Percentiles rank a stretch among this genome's conserved stretches.
Conservation (phyloP, 2,329 filamentous ascomycete genomes). For the Clonostachys rhizophaga region DNA sequence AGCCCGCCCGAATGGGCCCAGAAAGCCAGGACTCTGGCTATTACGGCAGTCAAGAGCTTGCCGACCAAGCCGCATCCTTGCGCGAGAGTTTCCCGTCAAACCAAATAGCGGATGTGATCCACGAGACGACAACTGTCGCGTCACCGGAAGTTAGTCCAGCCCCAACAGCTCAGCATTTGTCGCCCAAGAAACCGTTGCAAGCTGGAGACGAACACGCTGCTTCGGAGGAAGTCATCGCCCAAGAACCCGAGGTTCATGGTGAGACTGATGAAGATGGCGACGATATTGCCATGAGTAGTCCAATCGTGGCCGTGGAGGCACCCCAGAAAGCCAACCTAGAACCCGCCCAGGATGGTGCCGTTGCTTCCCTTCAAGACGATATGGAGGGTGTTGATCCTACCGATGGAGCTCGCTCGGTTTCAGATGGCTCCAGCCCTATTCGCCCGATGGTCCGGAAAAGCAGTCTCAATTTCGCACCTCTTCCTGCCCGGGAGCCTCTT, state of each 20-base stretch:
- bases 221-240: background rate
- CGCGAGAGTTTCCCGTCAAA: slow-evolving; percentile 10
- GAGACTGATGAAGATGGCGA: too few relatives aligned
- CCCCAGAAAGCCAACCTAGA: too few relatives aligned
- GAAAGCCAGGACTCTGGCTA: slow-evolving; percentile 60
- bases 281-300: too few relatives aligned
- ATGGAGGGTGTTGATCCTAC: background rate
- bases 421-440: slow-evolving; percentile 69
- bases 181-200: background rate
- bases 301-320: too few relatives aligned
- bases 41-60: slow-evolving; percentile 56
- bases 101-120: too few relatives aligned
- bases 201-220: background rate
- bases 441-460: slow-evolving; percentile 82
- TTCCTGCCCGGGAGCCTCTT: slow-evolving; percentile 86
- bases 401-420: slow-evolving; percentile 54
- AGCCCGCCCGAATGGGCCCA: slow-evolving; percentile 11
- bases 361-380: background rate
- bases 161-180: background rate
- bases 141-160: background rate
- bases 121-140: background rate
- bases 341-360: too few relatives aligned
- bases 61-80: slow-evolving; percentile 5
- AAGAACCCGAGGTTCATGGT: too few relatives aligned
- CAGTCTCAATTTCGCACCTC: slow-evolving; percentile 88